Evolutionary conservation across 2,329 filamentous ascomycete genomes (phyloP), one percentile per base, ranked within the genome.

Genomic region (Penicillium sp.): DNA sequence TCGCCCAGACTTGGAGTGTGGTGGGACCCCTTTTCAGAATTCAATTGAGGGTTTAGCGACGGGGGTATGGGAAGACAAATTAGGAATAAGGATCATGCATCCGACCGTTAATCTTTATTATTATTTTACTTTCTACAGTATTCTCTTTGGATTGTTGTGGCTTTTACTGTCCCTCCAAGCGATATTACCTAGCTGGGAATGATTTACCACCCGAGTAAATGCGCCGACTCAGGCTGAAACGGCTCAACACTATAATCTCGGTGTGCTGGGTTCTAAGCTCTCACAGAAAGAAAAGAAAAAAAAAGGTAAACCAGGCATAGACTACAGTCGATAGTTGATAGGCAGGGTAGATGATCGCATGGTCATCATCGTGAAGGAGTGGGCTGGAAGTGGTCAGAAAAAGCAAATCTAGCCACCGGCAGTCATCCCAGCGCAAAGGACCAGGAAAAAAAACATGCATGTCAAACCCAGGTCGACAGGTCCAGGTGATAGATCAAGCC

Each of bases 401-500:
- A 51, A 51, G 24, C 27, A 51, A 56, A 39, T 33, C 16, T 6
- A 2, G 40, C 40, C 35, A 24, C 7, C 31, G n/a, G n/a, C n/a
- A 6, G 31, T 35, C 27, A 14, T 16, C 46, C 46, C 46, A 19
- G 44, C 27, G 35, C 16, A 49, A 49, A 35, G 39, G 31, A 43
- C 13, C n/a, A 35, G 7, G 51, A 47, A 53, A 53, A 53, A 22
- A 27, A 53, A 43, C 16, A 50, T 27, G 18, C 16, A n/a, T 37
- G 47, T 24, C 18, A 27, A 19, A 27, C 19, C 49, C 49, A 27
- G 49, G 27, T 24, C 24, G 41, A 55, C 22, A 49, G 35, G 53
- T 54, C 40, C 40, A 54, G 43, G 7, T 33, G 52, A 55, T 55
- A 49, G 53, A 55, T 53, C 11, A 33, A 49, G 46, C 31, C 27